These are phyloP conservation scores for Suillus bovinus DNA, from an alignment of 768 basidiomycete genomes.

Conservation along the genomic window DNA sequence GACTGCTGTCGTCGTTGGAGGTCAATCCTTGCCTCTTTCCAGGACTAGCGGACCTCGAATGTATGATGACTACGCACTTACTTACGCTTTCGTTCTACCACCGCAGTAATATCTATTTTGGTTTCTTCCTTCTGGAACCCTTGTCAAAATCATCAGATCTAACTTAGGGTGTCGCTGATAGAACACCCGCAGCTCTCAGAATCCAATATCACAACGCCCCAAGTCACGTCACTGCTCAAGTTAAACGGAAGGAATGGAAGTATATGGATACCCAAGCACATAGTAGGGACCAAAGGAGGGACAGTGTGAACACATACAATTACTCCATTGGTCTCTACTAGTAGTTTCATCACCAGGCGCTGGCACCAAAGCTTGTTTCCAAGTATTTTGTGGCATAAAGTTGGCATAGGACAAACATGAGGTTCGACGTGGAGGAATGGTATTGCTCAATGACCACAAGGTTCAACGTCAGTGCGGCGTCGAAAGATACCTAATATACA, in stretches of 20 bases:
- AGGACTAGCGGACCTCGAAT: no score
- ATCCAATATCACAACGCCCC: no score
- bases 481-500: background rate
- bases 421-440: background rate
- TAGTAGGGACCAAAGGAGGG: background rate
- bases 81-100: no score
- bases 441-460: background rate
- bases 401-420: background rate
- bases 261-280: background rate
- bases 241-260: background rate
- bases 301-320: background rate
- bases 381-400: background rate
- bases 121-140: no score
- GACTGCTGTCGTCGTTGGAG: no score
- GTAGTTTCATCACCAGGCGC: background rate
- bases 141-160: no score
- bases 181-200: no score
- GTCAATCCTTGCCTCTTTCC: no score
- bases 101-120: no score
- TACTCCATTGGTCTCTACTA: background rate
- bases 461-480: background rate
- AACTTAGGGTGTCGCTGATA: no score
- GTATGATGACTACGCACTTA: no score
- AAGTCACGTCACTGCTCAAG: background rate
- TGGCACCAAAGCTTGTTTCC: background rate